phyloP scores from a whole-genome alignment of 148 eudicot species.

The Fagopyrum homotropicum region DNA sequence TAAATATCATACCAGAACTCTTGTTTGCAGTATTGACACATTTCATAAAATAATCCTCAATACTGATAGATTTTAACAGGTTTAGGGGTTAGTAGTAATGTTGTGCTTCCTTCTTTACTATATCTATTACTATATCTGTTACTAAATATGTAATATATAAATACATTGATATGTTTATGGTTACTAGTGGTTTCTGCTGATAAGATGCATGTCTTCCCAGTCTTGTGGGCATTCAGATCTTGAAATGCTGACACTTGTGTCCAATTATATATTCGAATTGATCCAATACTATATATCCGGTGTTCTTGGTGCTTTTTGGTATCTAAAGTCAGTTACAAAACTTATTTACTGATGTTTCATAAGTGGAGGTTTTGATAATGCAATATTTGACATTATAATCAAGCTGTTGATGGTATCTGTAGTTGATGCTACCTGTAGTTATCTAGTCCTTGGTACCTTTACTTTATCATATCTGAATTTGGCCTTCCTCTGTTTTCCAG shows the following conservation, averaged over 20 bases:
- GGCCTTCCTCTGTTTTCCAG: slow-evolving; percentile 26
- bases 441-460: slow-evolving; percentile 1
- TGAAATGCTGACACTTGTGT: background rate
- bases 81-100: background rate
- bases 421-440: slow-evolving; percentile 5
- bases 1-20: background rate
- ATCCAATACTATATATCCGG: background rate
- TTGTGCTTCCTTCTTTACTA: background rate
- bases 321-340: background rate
- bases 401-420: background rate
- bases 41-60: background rate
- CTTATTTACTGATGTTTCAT: background rate
- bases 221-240: background rate
- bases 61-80: background rate
- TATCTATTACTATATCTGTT: background rate
- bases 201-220: background rate
- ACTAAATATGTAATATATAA: background rate
- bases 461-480: background rate
- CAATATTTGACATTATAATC: background rate
- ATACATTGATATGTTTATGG: background rate
- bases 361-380: background rate
- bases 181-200: background rate
- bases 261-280: background rate
- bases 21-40: background rate
- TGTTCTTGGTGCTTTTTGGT: background rate